These are phyloP conservation scores for Colletotrichum viniferum DNA, from an alignment of 2,329 filamentous ascomycete species.

Conservation along the genomic window DNA sequence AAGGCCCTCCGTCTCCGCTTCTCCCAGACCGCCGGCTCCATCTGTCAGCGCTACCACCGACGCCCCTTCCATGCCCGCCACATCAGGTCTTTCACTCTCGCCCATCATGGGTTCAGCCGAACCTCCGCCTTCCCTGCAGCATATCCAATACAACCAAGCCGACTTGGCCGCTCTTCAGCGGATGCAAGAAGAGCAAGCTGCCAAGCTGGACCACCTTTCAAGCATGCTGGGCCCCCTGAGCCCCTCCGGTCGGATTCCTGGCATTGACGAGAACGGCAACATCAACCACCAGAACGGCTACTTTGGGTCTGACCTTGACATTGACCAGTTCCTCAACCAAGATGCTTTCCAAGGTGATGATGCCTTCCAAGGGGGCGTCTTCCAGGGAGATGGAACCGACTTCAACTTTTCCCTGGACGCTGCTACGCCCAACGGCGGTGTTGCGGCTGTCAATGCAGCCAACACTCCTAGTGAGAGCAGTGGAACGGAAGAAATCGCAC, in stretches of 20 bases:
- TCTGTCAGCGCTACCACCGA: constrained; percentile 13
- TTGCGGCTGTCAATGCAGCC: constrained; percentile 27
- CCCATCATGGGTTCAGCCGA: constrained; percentile 51
- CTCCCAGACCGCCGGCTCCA: constrained; percentile 22
- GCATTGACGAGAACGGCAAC: constrained; percentile 54
- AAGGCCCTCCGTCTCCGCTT: constrained; percentile 22
- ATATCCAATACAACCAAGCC: constrained; percentile 71
- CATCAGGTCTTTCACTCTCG: constrained; percentile 45
- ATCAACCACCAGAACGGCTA: constrained; percentile 28
- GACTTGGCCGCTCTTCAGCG: constrained; percentile 81
- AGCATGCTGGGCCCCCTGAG: constrained; percentile 79
- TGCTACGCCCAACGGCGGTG: constrained; percentile 26
- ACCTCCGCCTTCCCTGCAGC: constrained; percentile 57
- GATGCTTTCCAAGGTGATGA: constrained; percentile 47
- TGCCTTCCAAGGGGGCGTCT: constrained; percentile 41
- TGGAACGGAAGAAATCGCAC: constrained; percentile 55
- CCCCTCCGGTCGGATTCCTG: constrained; percentile 79
- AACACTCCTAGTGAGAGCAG: constrained; percentile 48
- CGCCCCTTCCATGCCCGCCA: constrained; percentile 21
- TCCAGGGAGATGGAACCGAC: constrained; percentile 48
- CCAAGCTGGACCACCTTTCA: constrained; percentile 76
- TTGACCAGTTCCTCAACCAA: constrained; percentile 54
- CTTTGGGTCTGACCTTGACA: constrained; percentile 46
- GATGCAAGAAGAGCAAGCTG: constrained; percentile 79
- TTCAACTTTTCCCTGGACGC: constrained; percentile 57